Conservation (phyloP, 495 filamentous ascomycete species). For the Xanthoparmelia taractica region DNA sequence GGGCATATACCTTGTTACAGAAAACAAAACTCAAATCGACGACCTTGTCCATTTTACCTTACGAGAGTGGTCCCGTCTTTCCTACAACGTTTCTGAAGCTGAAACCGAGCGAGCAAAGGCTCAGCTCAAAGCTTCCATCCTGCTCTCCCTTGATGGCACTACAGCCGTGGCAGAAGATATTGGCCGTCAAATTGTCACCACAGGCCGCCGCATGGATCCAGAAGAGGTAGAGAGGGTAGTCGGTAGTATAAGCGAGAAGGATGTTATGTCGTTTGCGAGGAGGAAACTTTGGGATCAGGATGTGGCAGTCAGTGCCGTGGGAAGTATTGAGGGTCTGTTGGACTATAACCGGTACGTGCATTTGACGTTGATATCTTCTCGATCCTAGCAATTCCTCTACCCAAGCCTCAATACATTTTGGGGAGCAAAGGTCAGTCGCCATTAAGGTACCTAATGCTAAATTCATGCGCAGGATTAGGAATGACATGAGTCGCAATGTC, state of each 20-base stretch:
- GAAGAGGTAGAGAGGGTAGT: slow-evolving; percentile 92
- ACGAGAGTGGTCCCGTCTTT: slow-evolving; percentile 93
- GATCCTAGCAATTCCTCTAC: too few species aligned
- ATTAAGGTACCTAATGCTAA: background rate
- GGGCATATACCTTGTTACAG: slow-evolving; percentile 97
- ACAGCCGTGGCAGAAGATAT: slow-evolving; percentile 97
- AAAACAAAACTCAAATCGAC: slow-evolving; percentile 77
- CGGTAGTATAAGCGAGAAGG: slow-evolving; percentile 83
- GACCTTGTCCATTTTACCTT: slow-evolving; percentile 97
- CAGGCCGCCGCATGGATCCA: slow-evolving; percentile 79
- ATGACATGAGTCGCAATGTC: slow-evolving; percentile 82
- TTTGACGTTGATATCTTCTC: background rate
- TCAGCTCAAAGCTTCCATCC: slow-evolving; percentile 95
- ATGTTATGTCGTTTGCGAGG: slow-evolving; percentile 90
- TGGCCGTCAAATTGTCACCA: slow-evolving; percentile 95
- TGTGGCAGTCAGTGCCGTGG: slow-evolving; percentile 84
- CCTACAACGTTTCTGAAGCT: slow-evolving; percentile 72
- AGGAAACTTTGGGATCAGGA: slow-evolving; percentile 95
- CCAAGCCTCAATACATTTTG: background rate
- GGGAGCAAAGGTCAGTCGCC: background rate
- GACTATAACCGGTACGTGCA: slow-evolving; percentile 57
- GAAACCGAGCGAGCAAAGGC: slow-evolving; percentile 98
- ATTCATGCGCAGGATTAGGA: slow-evolving; percentile 51
- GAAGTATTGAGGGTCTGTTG: slow-evolving; percentile 78
- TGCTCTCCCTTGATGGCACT: slow-evolving; percentile 94